These are phyloP conservation scores for Naganishia antarctica DNA, from an alignment of 768 basidiomycete genomes.

Conservation along the genomic window DNA sequence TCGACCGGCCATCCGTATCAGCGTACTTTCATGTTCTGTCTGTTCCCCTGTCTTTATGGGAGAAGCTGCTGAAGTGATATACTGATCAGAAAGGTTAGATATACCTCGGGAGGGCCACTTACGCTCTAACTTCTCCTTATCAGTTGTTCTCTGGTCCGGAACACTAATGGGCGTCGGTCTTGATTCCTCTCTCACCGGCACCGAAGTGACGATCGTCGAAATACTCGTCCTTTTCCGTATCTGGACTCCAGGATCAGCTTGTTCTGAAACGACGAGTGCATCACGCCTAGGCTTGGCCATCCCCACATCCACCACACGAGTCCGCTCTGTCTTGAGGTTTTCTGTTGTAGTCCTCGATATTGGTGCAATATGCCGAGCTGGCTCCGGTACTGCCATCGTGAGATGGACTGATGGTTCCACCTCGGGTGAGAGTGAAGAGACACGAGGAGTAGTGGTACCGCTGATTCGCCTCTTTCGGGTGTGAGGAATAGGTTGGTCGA, in stretches of 20 bases:
- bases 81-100: not conserved
- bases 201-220: not conserved
- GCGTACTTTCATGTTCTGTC: conserved; percentile 22
- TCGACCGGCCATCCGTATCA: conserved; percentile 24
- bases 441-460: not conserved
- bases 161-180: not conserved
- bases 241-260: not conserved
- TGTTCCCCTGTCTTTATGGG: not conserved
- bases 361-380: not conserved
- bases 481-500: not conserved
- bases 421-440: not conserved
- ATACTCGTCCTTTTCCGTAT: not conserved
- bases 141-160: not conserved
- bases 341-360: not conserved
- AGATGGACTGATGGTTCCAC: not conserved
- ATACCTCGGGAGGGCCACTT: not conserved
- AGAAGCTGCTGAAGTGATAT: not conserved
- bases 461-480: conserved; percentile 13
- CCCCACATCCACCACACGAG: too few relatives aligned
- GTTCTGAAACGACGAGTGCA: not conserved
- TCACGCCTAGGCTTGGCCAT: not conserved
- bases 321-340: not conserved
- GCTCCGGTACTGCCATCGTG: not conserved
- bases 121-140: not conserved
- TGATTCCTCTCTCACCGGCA: not conserved